Evolutionary conservation across 1,284 basidiomycete species (phyloP).

Genomic region (Rhodofomes roseus): DNA sequence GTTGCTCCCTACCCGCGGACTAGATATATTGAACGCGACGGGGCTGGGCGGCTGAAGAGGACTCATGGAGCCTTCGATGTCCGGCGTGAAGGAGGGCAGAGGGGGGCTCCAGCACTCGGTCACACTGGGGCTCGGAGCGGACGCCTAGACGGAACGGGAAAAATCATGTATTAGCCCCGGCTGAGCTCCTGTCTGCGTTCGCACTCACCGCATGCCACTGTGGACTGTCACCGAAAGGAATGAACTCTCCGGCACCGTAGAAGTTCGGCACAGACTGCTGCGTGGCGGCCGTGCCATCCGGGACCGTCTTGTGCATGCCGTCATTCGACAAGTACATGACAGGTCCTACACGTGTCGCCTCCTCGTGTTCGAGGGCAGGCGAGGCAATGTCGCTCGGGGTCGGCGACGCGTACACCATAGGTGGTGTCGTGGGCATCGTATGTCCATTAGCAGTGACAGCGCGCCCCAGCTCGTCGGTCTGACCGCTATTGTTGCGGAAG

Average conservation of each 20-base stretch:
- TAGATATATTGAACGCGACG: slow-evolving; percentile 8
- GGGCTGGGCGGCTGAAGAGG: slow-evolving; percentile 18
- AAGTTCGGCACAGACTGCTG: slow-evolving; percentile 13
- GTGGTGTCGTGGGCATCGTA: slow-evolving; percentile 12
- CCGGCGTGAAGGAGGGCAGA: slow-evolving; percentile 18
- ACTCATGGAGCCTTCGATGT: slow-evolving; percentile 17
- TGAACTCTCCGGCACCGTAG: slow-evolving; percentile 6
- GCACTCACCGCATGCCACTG: slow-evolving; percentile 21
- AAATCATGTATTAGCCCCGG: neutral
- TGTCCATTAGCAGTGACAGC: slow-evolving; percentile 9
- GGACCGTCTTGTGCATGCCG: slow-evolving; percentile 10
- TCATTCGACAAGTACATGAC: slow-evolving; percentile 10
- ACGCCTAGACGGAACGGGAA: slow-evolving; percentile 11
- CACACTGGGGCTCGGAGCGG: slow-evolving; percentile 8
- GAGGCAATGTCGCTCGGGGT: neutral
- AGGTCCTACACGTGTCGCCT: slow-evolving; percentile 17
- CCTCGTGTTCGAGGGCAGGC: slow-evolving; percentile 11
- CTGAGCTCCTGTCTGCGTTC: slow-evolving; percentile 9
- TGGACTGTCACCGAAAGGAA: slow-evolving; percentile 11
- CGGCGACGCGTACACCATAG: neutral
- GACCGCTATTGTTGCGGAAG: slow-evolving; percentile 14
- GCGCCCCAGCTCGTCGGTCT: slow-evolving; percentile 2
- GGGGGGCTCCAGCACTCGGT: slow-evolving; percentile 16
- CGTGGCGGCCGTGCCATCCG: slow-evolving; percentile 14
- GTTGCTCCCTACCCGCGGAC: slow-evolving; percentile 9